Percentiles rank a stretch among this genome's conserved stretches.
These are phyloP conservation scores for Macadamia tetraphylla DNA, from an alignment of 164 flowering plant species.

Conservation along the genomic window DNA sequence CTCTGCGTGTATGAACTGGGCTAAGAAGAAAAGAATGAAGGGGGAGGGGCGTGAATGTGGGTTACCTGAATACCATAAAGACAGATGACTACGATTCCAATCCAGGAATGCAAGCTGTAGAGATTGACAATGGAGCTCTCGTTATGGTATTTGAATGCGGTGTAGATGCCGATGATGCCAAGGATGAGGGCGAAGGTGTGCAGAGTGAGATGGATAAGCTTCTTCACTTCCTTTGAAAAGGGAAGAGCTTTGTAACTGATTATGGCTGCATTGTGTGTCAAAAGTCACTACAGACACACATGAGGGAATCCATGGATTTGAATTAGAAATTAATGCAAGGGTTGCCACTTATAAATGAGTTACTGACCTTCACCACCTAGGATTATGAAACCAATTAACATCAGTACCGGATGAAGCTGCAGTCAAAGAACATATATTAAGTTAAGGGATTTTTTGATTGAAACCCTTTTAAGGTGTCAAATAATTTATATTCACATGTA, in stretches of 20 bases:
- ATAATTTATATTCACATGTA: too few relatives aligned
- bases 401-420: conserved; percentile 92
- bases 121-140: conserved; percentile 73
- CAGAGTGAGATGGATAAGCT: conserved; percentile 65
- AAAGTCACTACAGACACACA: not conserved
- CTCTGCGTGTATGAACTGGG: too few relatives aligned
- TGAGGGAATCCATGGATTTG: too few relatives aligned
- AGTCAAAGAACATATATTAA: not conserved
- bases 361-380: conserved; percentile 88
- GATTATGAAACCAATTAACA: conserved; percentile 81
- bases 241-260: conserved; percentile 74
- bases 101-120: conserved; percentile 95
- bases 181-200: conserved; percentile 71
- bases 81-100: conserved; percentile 66
- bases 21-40: too few relatives aligned
- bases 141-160: conserved; percentile 82
- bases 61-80: conserved; percentile 88
- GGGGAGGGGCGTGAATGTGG: not conserved
- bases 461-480: too few relatives aligned
- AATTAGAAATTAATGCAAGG: too few relatives aligned
- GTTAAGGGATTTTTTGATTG: too few relatives aligned
- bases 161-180: conserved; percentile 63
- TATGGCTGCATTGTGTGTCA: conserved; percentile 53
- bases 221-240: conserved; percentile 59
- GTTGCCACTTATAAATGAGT: not conserved